phyloP scores from a whole-genome alignment of 495 filamentous ascomycete genomes.

The Xylaria grammica region DNA sequence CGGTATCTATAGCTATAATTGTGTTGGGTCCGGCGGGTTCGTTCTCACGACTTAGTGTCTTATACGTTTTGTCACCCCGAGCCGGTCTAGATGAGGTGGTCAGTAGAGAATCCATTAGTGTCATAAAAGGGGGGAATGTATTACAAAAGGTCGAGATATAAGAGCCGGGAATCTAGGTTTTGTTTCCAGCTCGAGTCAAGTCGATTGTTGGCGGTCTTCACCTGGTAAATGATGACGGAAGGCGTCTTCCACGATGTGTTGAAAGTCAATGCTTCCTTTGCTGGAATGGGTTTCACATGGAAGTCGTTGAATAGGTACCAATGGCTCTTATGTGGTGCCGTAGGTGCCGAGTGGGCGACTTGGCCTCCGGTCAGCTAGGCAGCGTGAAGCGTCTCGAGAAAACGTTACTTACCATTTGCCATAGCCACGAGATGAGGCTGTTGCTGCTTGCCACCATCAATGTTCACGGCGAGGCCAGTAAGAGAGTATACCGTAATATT shows the following conservation, averaged over 20 bases:
- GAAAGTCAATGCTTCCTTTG: constrained; percentile 84
- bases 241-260: constrained; percentile 90
- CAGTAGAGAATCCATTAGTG: constrained; percentile 17
- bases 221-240: constrained; percentile 82
- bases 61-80: constrained; percentile 54
- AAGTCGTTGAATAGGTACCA: constrained; percentile 99
- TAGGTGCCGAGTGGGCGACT: constrained; percentile 73
- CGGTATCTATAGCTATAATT: constrained; percentile 88
- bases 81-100: constrained; percentile 34
- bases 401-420: constrained; percentile 67
- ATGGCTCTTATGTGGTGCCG: constrained; percentile 58
- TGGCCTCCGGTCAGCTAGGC: background rate
- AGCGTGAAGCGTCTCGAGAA: background rate
- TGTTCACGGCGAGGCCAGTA: constrained; percentile 87
- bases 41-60: constrained; percentile 60
- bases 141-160: constrained; percentile 79
- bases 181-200: constrained; percentile 88
- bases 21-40: constrained; percentile 74
- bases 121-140: background rate
- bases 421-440: constrained; percentile 91
- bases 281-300: constrained; percentile 76
- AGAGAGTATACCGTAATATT: constrained; percentile 86
- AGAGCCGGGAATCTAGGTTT: constrained; percentile 75
- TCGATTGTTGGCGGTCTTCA: constrained; percentile 71
- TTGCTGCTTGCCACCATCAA: constrained; percentile 80